Percentiles rank a stretch among this genome's conserved stretches.
These are phyloP conservation scores for Xylariales sp. DNA, from an alignment of 2,329 filamentous ascomycete species.

Conservation along the genomic window DNA sequence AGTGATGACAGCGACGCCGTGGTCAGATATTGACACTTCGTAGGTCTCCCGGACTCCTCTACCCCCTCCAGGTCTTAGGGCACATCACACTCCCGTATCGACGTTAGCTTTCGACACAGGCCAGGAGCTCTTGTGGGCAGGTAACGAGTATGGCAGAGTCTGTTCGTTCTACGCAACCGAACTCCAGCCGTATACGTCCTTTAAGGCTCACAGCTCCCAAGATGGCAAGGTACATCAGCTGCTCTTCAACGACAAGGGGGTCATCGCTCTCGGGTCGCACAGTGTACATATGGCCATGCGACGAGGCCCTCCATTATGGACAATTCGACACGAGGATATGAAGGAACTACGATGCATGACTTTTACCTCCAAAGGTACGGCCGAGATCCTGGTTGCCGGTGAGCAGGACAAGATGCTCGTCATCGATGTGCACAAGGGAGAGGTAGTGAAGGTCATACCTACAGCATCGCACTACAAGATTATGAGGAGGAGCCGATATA, in stretches of 20 bases:
- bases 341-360: slow-evolving; percentile 89
- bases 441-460: slow-evolving; percentile 65
- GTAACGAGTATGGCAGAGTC: slow-evolving; percentile 85
- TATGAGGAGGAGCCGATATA: slow-evolving; percentile 86
- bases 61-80: slow-evolving; percentile 69
- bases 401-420: slow-evolving; percentile 82
- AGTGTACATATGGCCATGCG: slow-evolving; percentile 87
- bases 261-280: slow-evolving; percentile 76
- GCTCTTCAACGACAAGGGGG: slow-evolving; percentile 83
- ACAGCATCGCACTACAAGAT: slow-evolving; percentile 78
- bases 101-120: slow-evolving; percentile 84
- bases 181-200: slow-evolving; percentile 84
- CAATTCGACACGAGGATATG: slow-evolving; percentile 75
- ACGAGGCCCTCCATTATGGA: slow-evolving; percentile 81
- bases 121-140: slow-evolving; percentile 89
- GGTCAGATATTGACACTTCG: slow-evolving; percentile 15
- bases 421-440: slow-evolving; percentile 65
- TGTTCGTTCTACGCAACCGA: slow-evolving; percentile 84
- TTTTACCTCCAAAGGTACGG: slow-evolving; percentile 80
- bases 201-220: slow-evolving; percentile 67
- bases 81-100: slow-evolving; percentile 65
- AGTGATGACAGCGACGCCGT: slow-evolving; percentile 10
- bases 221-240: slow-evolving; percentile 84
- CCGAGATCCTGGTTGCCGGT: slow-evolving; percentile 82
- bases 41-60: slow-evolving; percentile 78